Evolutionary conservation across 345 rosid genomes (phyloP).

Genomic region (Mallotus nudiflorus): DNA sequence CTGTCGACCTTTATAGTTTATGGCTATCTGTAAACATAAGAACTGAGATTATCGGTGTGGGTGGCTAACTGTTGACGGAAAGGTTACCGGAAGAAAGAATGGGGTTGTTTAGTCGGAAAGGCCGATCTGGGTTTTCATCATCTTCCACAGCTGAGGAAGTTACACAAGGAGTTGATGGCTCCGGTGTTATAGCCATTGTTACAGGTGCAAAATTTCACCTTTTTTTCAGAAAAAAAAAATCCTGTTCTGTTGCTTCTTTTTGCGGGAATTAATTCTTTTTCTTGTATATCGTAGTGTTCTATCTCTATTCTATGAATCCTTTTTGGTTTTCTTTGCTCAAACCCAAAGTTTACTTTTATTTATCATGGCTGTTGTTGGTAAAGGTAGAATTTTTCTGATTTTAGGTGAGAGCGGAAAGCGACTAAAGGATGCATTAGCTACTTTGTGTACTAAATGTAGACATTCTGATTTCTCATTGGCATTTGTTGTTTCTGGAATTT

Average conservation of each 20-base stretch:
- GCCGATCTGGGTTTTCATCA: neutral
- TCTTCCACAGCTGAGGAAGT: constrained; percentile 9
- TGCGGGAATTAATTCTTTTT: neutral
- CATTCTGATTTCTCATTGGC: neutral
- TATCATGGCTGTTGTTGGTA: neutral
- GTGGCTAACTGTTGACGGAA: too few relatives aligned
- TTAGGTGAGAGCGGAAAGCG: neutral
- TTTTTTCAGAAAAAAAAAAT: neutral
- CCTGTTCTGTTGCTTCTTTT: neutral
- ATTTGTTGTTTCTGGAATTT: neutral
- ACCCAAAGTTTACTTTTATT: too few relatives aligned
- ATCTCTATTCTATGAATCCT: too few relatives aligned
- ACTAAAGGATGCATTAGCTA: neutral
- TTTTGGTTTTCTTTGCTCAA: neutral
- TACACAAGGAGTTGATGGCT: neutral
- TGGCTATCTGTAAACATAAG: too few relatives aligned
- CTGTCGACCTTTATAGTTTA: too few relatives aligned
- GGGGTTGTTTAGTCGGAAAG: neutral
- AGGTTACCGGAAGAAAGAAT: neutral
- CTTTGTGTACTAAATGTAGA: neutral
- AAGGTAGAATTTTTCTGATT: neutral
- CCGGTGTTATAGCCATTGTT: neutral
- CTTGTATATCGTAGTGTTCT: too few relatives aligned
- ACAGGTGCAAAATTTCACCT: neutral
- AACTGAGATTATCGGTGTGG: too few relatives aligned